These are phyloP conservation scores for Oryza coarctata DNA, from an alignment of 176 grass and related monocot species.

Conservation along the genomic window DNA sequence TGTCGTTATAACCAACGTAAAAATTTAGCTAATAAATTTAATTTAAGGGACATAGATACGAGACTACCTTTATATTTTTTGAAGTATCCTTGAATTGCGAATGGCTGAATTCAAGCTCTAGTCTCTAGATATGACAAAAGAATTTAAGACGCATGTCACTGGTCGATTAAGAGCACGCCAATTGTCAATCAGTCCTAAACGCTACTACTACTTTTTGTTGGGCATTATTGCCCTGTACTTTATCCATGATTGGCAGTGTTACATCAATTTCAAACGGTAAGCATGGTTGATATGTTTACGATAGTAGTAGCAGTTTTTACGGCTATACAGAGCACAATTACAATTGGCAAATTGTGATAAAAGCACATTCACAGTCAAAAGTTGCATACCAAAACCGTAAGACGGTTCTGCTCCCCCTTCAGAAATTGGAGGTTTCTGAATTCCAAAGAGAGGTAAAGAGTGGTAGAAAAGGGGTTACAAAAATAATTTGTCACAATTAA, in stretches of 20 bases:
- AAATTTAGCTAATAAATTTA: no score
- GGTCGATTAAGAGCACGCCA: not conserved
- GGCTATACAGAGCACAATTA: not conserved
- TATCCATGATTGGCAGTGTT: not conserved
- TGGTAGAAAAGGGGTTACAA: not conserved
- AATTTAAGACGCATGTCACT: not conserved
- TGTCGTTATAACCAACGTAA: no score
- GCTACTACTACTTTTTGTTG: not conserved
- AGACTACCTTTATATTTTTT: conserved; percentile 5
- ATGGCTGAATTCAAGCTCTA: not conserved
- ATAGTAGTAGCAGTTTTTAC: not conserved
- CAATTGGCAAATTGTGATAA: not conserved
- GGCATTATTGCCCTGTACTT: not conserved
- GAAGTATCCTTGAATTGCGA: not conserved
- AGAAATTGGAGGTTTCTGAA: not conserved
- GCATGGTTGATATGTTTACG: not conserved
- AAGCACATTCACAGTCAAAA: not conserved
- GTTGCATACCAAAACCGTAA: not conserved
- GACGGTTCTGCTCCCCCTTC: not conserved
- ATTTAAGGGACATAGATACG: no score
- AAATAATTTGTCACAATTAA: no score
- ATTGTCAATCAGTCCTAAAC: not conserved
- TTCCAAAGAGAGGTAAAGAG: not conserved
- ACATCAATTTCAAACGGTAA: not conserved
- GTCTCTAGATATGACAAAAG: not conserved